Evolutionary conservation across 495 filamentous ascomycete genomes (phyloP), one percentile per base, ranked within the genome.

Genomic region (Arthonia radiata): DNA sequence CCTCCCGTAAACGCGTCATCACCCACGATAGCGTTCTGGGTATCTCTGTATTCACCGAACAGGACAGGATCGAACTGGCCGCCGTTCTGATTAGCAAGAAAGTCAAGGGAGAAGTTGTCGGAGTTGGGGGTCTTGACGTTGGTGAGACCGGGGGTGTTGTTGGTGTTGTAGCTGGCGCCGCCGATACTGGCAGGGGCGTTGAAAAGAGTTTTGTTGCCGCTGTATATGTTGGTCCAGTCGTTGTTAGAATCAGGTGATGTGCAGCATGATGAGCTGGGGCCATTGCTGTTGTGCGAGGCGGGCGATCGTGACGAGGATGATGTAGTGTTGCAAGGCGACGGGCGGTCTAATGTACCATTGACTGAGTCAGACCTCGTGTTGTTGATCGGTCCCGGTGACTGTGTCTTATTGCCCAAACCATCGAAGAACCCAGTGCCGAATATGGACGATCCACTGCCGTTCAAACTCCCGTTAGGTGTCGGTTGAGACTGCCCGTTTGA

Each of bases 11-110:
- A 63, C 40, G 80, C 76, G 33, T 67, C 70, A 18, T 63, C 54
- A 11, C 57, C 42, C 18, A 74, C 45, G 17, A 70, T 53, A 29
- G 67, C 74, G 31, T 78, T 76, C 37, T 91, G 77, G 4, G 75
- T 71, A 39, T 99, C 89, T 21, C 86, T 69, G 49, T 92, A 94
- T 36, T 83, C 80, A 27, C 73, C 74, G 46, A 94, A 99, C 2
- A 94, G 59, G 17, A 79, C 63, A 1, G 86, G 86, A 35, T 94
- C 78, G 37, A 94, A 93, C 36, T 78, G 67, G 28, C 78, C 78
- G 23, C 71, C 67, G 42, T 81, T 86, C 43, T 91, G 76, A 38
- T 75, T 66, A 6, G 75, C 66, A 32, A 91, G 45, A 64, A 72
- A 82, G 38, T 81, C 75, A 26, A 92, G 53, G 33, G 37, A 41